phyloP scores from a whole-genome alignment of 495 filamentous ascomycete species.

The Melanomma pulvis-pyrius region DNA sequence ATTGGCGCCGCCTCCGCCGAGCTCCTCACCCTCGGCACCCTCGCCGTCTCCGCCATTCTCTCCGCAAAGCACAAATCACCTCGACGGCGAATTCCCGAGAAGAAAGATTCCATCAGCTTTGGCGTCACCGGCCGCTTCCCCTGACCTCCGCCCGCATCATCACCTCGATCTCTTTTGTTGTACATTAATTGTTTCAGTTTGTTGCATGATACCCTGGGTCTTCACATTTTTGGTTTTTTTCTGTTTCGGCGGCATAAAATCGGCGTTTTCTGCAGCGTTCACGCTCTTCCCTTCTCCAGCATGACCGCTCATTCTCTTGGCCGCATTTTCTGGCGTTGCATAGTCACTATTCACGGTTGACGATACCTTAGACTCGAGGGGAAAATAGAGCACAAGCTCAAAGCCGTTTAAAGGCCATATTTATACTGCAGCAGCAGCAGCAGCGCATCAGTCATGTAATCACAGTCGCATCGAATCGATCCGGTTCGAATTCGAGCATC shows the following conservation, averaged over 20 bases:
- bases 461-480: background rate
- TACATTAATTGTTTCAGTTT: background rate
- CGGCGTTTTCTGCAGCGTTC: slow-evolving; percentile 9
- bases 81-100: background rate
- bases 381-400: background rate
- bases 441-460: background rate
- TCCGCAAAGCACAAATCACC: slow-evolving; percentile 19
- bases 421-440: background rate
- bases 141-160: background rate
- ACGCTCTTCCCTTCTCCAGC: background rate
- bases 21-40: slow-evolving; percentile 21
- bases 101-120: slow-evolving; percentile 18
- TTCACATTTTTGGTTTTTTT: slow-evolving; percentile 5
- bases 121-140: slow-evolving; percentile 1
- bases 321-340: slow-evolving; percentile 28
- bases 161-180: slow-evolving; percentile 3
- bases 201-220: slow-evolving; percentile 27
- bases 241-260: background rate
- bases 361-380: slow-evolving; percentile 19
- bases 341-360: slow-evolving; percentile 16
- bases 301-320: background rate
- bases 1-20: slow-evolving; percentile 29
- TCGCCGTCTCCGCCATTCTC: slow-evolving; percentile 19
- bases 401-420: background rate
- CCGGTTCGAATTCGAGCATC: background rate